These are phyloP conservation scores for Hura crepitans DNA, from an alignment of 441 rosid genomes.

Conservation along the genomic window DNA sequence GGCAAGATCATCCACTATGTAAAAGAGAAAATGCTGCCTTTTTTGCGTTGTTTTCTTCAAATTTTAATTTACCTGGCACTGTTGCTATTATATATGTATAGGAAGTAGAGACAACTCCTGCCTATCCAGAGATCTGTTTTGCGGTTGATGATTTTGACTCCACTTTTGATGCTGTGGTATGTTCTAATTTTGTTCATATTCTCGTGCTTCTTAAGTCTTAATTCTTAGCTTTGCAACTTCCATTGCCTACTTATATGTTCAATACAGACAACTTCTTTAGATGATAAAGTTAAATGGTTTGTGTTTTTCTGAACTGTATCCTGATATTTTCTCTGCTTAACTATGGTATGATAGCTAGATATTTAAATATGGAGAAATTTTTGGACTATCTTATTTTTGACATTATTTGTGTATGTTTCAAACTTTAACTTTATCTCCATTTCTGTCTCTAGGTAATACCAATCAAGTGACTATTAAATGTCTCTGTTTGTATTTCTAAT, in stretches of 20 bases:
- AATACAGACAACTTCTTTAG: background rate
- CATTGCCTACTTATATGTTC: constrained; percentile 1
- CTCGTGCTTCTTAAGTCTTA: constrained; percentile 6
- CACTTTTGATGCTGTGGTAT: constrained; percentile 96
- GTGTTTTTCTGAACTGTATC: background rate
- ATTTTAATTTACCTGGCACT: constrained; percentile 29
- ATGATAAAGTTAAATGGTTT: background rate
- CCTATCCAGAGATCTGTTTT: constrained; percentile 95
- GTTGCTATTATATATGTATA: constrained; percentile 31
- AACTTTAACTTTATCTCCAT: background rate
- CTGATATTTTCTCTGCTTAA: background rate
- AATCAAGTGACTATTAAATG: background rate
- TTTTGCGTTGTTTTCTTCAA: constrained; percentile 16
- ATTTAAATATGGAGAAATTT: background rate
- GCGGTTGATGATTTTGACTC: constrained; percentile 95
- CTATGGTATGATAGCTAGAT: background rate
- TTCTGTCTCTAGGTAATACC: background rate
- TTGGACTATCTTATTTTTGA: background rate
- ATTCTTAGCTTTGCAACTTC: constrained; percentile 3
- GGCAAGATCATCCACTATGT: constrained; percentile 39
- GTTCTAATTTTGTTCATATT: background rate
- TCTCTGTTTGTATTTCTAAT: background rate
- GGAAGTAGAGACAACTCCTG: constrained; percentile 94
- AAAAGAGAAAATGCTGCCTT: background rate
- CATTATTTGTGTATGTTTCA: too few relatives aligned